A percentile compares a stretch with the other conserved stretches of the same genome.
Evolutionary conservation across 139 green algal species (phyloP).

Genomic region (Auxenochlorella pyrenoidosa): DNA sequence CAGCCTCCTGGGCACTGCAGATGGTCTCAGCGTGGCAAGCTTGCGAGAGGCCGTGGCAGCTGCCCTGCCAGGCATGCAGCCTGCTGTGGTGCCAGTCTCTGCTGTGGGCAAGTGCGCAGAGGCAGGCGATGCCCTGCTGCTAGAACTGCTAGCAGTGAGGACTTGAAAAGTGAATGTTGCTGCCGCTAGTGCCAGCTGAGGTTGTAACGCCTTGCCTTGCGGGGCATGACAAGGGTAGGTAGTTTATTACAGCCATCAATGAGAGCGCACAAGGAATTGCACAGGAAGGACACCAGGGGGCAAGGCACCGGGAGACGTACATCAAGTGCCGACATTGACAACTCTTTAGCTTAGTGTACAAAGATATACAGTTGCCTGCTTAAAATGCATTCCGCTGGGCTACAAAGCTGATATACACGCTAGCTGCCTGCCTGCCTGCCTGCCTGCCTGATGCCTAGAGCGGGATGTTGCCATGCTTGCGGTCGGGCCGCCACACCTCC

Average conservation of each 20-base stretch:
- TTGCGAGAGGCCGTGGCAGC: not conserved
- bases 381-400: too few relatives aligned
- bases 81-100: conserved; percentile 9
- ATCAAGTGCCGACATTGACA: too few relatives aligned
- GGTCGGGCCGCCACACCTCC: conserved; percentile 39
- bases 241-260: too few relatives aligned
- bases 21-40: not conserved
- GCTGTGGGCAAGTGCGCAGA: conserved; percentile 17
- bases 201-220: too few relatives aligned
- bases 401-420: not conserved
- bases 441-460: conserved; percentile 28
- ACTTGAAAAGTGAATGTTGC: not conserved
- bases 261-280: too few relatives aligned
- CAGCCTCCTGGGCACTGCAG: not conserved
- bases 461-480: conserved; percentile 63
- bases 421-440: too few relatives aligned
- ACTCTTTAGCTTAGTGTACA: not conserved
- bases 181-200: not conserved
- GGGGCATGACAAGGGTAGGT: too few relatives aligned
- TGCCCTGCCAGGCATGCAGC: not conserved
- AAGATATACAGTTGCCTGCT: too few relatives aligned
- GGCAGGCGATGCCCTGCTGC: not conserved
- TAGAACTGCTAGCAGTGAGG: conserved; percentile 8
- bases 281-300: too few relatives aligned
- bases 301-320: too few relatives aligned